Evolutionary conservation across 2,329 filamentous ascomycete species (phyloP).

Genomic region (Phyllosticta paracitricarpa): DNA sequence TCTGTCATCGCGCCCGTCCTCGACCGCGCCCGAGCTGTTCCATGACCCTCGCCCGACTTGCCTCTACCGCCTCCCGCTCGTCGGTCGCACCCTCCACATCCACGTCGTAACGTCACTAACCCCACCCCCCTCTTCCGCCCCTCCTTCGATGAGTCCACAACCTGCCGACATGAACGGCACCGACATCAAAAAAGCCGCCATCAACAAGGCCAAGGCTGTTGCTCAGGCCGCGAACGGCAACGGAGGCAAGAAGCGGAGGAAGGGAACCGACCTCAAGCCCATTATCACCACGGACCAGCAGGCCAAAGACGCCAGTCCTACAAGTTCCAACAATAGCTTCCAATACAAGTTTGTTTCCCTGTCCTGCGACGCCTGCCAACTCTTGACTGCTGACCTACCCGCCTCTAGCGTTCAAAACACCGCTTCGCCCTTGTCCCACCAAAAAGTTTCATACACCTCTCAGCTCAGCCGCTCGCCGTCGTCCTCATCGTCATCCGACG

Average conservation of each 20-base stretch:
- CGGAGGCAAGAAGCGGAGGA: slow-evolving; percentile 63
- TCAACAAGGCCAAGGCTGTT: slow-evolving; percentile 57
- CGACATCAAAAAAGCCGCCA: slow-evolving; percentile 54
- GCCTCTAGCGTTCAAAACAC: slow-evolving; percentile 38
- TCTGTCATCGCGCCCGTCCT: not conserved
- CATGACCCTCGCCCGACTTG: slow-evolving; percentile 22
- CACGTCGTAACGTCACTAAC: slow-evolving; percentile 13
- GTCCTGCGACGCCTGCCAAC: not conserved
- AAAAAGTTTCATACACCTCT: slow-evolving; percentile 39
- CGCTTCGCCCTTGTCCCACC: slow-evolving; percentile 34
- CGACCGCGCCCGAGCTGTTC: slow-evolving; percentile 9
- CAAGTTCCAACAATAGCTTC: slow-evolving; percentile 23
- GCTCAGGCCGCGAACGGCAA: slow-evolving; percentile 47
- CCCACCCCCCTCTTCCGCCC: not conserved
- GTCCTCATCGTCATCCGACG: slow-evolving; percentile 68
- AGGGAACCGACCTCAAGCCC: slow-evolving; percentile 60
- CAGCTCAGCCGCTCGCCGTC: slow-evolving; percentile 64
- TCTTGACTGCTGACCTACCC: slow-evolving; percentile 1
- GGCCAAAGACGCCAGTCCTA: slow-evolving; percentile 36
- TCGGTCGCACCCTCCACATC: slow-evolving; percentile 13
- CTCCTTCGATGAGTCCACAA: not conserved
- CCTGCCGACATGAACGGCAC: slow-evolving; percentile 46
- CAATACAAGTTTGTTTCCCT: slow-evolving; percentile 30
- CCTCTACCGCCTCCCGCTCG: slow-evolving; percentile 14
- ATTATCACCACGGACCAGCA: slow-evolving; percentile 61